Conservation (phyloP, 495 filamentous ascomycete genomes). For the Aspergillus homomorphus region DNA sequence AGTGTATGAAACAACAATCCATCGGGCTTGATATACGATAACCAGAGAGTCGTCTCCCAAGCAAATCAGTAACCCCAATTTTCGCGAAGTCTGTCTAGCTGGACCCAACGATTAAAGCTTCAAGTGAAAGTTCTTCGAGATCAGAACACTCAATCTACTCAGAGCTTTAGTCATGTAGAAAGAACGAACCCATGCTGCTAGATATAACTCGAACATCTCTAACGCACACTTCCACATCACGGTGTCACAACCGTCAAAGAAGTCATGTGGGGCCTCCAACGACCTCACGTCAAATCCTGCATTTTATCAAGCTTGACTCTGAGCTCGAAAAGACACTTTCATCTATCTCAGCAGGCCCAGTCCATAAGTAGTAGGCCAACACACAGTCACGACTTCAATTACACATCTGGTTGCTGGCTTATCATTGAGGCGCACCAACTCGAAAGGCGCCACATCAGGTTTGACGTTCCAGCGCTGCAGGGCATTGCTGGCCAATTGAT, state of each 20-base stretch:
- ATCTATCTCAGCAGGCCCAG: background rate
- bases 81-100: too few relatives aligned
- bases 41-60: too few relatives aligned
- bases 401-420: slow-evolving; percentile 9
- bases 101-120: too few relatives aligned
- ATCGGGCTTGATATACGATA: too few relatives aligned
- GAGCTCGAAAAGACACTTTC: background rate
- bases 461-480: slow-evolving; percentile 6
- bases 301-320: background rate
- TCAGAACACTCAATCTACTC: too few relatives aligned
- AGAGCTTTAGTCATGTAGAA: too few relatives aligned
- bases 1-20: too few relatives aligned
- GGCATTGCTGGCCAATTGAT: background rate
- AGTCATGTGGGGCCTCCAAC: background rate
- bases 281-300: background rate
- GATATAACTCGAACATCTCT: too few relatives aligned
- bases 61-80: too few relatives aligned
- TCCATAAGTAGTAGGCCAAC: background rate
- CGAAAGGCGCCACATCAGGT: slow-evolving; percentile 4
- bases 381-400: slow-evolving; percentile 3
- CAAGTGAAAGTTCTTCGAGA: too few relatives aligned
- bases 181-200: too few relatives aligned
- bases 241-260: background rate
- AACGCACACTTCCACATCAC: too few relatives aligned
- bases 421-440: slow-evolving; percentile 7